Conservation (phyloP, 2,329 filamentous ascomycete genomes). For the Aureobasidium sp. region DNA sequence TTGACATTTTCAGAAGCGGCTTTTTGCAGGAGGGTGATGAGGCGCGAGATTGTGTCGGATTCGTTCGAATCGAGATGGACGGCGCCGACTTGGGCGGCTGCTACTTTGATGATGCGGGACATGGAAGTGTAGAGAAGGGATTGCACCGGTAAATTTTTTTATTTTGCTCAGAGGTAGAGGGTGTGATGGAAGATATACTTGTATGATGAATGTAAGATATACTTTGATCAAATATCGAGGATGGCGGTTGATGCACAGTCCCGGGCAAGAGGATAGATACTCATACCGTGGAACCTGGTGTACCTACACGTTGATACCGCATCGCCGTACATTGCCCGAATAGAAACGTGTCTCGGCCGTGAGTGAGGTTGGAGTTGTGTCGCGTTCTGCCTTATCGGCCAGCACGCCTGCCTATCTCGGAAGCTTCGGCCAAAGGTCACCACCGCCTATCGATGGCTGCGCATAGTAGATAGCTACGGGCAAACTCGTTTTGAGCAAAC, state of each 20-base stretch:
- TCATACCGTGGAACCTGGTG: background rate
- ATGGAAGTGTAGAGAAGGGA: conserved; percentile 23
- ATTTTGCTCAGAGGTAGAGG: no score
- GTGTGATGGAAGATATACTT: no score
- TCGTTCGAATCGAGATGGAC: conserved; percentile 39
- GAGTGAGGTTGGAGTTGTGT: background rate
- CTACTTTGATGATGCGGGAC: conserved; percentile 41
- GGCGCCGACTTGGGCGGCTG: conserved; percentile 49
- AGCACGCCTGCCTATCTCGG: background rate
- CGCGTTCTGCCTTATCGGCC: background rate
- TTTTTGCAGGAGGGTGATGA: conserved; percentile 43
- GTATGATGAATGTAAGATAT: no score
- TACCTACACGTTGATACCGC: background rate
- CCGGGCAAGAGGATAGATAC: background rate
- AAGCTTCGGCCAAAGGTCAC: background rate
- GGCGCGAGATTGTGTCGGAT: conserved; percentile 40
- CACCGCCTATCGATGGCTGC: conserved; percentile 16
- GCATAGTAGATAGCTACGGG: background rate
- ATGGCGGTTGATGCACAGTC: no score
- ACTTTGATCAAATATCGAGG: no score
- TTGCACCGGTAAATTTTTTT: no score
- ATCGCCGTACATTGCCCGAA: background rate
- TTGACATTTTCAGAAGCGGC: conserved; percentile 41
- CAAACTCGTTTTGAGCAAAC: no score
- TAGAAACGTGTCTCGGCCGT: background rate